Conservation (phyloP, 768 basidiomycete species). For the Dentipellis fragilis region DNA sequence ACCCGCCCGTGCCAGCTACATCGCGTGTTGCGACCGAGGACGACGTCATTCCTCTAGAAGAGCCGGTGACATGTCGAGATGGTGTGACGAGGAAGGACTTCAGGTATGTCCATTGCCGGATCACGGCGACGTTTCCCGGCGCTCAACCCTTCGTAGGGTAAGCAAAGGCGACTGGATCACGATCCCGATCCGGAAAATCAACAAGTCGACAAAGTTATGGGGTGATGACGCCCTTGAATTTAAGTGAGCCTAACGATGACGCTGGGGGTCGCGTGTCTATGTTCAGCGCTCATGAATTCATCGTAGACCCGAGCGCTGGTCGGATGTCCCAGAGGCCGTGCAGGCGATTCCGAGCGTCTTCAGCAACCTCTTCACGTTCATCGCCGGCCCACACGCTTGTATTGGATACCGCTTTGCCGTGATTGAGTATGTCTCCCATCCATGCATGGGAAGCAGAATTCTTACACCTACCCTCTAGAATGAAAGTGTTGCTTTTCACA, state of each 20-base stretch:
- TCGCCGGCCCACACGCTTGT: slow-evolving; percentile 20
- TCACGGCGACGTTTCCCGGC: not conserved
- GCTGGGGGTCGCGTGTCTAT: not conserved
- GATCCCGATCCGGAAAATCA: slow-evolving; percentile 18
- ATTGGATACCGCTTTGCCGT: slow-evolving; percentile 21
- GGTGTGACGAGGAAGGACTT: not conserved
- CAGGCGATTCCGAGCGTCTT: slow-evolving; percentile 8
- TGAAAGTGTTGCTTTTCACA: slow-evolving; percentile 18
- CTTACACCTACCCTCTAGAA: slow-evolving; percentile 6
- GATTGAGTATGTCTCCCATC: slow-evolving; percentile 12
- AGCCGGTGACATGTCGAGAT: not conserved
- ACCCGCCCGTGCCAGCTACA: slow-evolving; percentile 13
- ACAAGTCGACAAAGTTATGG: slow-evolving; percentile 21
- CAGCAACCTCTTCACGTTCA: slow-evolving; percentile 18
- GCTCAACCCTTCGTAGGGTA: slow-evolving; percentile 1
- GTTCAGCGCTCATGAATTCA: not conserved
- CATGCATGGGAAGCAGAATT: not conserved
- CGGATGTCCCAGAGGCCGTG: slow-evolving; percentile 4
- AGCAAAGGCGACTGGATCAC: slow-evolving; percentile 11
- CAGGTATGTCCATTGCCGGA: not conserved
- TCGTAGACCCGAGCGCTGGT: slow-evolving; percentile 14
- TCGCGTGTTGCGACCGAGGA: slow-evolving; percentile 6
- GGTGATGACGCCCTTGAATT: slow-evolving; percentile 25
- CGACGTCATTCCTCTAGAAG: not conserved
- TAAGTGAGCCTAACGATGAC: not conserved